Evolutionary conservation across 176 grass and related monocot genomes (phyloP), one percentile per base, ranked within the genome.

Genomic region (Neostapfia colusana): DNA sequence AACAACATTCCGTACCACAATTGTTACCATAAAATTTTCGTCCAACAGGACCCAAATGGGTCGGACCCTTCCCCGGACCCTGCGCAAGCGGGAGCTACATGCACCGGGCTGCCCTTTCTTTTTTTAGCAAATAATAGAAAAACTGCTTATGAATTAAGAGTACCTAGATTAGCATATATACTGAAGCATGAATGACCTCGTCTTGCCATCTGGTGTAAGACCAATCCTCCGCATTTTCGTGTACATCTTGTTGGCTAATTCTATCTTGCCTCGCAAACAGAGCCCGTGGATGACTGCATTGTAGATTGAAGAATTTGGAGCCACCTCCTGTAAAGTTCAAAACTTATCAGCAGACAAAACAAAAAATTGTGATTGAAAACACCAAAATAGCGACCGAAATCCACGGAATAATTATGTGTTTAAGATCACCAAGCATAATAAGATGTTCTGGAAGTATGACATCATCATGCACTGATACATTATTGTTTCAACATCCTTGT

Each of bases 131-230:
- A 26, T 26, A 10, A 26, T 58, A 26, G 21, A 58, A 58, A 56
- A 26, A 25, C n/a, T 5, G 55, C 9, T 58, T 25, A 26, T 57
- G 23, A 26, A 13, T 13, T 55, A 11, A 58, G 10, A 58, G 9
- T 58, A 58, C 55, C 55, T 26, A 25, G 10, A 25, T 8, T 57
- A 58, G 21, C 23, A 25, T 13, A 93, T 83, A 72, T 97, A 67
- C 49, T 91, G 88, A 49, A 93, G 86, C 88, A 91, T 97, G 74
- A 97, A 88, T 18, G 86, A 77, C 48, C 86, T 89, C 48, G 86
- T 91, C 84, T 85, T 91, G 43, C 79, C 88, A 73, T 97, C 88
- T 18, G 89, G 82, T 82, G 75, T 83, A 50, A 97, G 84, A 17
- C 84, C 91, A 73, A 91, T 82, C 64, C 74, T 88, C 17, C 79